Evolutionary conservation across 78 protist species (phyloP), one percentile per base, ranked within the genome.

Genomic region (Dictyostelium brefeldianum): DNA sequence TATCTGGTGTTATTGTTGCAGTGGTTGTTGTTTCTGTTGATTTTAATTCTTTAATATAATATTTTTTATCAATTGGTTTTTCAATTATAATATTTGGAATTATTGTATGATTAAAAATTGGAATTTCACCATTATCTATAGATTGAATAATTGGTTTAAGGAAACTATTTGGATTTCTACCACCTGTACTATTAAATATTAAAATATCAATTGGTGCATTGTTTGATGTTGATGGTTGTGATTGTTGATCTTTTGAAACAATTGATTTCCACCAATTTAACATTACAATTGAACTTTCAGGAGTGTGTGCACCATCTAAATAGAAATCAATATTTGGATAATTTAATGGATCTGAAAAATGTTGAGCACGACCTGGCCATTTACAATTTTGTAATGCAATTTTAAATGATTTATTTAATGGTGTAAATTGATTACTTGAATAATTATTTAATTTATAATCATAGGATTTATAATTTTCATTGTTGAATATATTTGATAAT

Each of bases 271-370:
- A 97, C 98, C 98, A 97, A n/a, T 69, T 43, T 10, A 56, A 20
- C 56, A 95, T 94, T 15, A 82, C 89, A 27, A 46, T 10, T 31
- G 96, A 29, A 64, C 96, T 90, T 80, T 97, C 98, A 2, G 50
- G 84, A 5, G 98, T 97, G 11, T 97, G 98, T 31, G 98, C 98
- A n/a, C 98, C 98, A 47, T 97, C 98, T 29, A 97, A 57, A 53
- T 70, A 89, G 51, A 96, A 54, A 7, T 54, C 62, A 12, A 95
- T 17, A 27, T 89, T 64, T 14, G 83, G 94, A 15, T 18, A 59
- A 20, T 83, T 48, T 6, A 11, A 15, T 18, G 57, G 20, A 71
- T 46, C 15, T 5, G 31, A 5, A 57, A 62, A 95, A n/a, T 80
- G 87, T 71, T 96, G 97, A 0, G 95, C 90, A 41, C 98, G 70